phyloP scores from a whole-genome alignment of 176 grass and related monocot species.

The Cymbopogon citratus region DNA sequence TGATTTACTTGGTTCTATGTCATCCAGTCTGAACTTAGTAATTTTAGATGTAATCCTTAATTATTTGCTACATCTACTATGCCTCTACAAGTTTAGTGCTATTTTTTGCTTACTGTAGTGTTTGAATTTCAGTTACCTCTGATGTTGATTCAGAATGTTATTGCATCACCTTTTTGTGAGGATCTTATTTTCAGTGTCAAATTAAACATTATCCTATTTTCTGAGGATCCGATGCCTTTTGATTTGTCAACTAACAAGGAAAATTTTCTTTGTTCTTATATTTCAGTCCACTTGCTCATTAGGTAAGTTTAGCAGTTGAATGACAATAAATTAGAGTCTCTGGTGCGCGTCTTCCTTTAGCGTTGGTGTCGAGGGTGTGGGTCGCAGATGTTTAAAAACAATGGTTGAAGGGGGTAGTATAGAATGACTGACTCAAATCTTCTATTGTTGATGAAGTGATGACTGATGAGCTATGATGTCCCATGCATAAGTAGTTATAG shows the following conservation, averaged over 20 bases:
- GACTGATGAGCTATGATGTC: neutral
- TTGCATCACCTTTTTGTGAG: neutral
- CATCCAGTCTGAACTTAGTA: neutral
- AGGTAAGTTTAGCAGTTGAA: neutral
- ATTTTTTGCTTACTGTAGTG: neutral
- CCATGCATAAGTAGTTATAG: neutral
- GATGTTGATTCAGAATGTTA: neutral
- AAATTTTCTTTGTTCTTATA: neutral
- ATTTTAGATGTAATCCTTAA: neutral
- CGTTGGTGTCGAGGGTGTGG: neutral
- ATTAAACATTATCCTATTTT: neutral
- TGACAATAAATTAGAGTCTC: conserved; percentile 43
- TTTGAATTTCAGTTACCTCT: neutral
- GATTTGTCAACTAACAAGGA: neutral
- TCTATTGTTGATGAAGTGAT: neutral
- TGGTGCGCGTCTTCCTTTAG: conserved; percentile 17
- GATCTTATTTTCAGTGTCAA: neutral
- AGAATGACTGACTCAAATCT: neutral
- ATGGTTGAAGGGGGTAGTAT: neutral
- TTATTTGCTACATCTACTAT: neutral
- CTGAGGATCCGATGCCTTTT: conserved; percentile 1
- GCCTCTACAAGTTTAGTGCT: neutral
- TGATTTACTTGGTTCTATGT: neutral
- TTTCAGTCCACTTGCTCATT: neutral
- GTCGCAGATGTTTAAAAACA: neutral